phyloP scores from a whole-genome alignment of 208 protist species.

The Trichomonas tenax region DNA sequence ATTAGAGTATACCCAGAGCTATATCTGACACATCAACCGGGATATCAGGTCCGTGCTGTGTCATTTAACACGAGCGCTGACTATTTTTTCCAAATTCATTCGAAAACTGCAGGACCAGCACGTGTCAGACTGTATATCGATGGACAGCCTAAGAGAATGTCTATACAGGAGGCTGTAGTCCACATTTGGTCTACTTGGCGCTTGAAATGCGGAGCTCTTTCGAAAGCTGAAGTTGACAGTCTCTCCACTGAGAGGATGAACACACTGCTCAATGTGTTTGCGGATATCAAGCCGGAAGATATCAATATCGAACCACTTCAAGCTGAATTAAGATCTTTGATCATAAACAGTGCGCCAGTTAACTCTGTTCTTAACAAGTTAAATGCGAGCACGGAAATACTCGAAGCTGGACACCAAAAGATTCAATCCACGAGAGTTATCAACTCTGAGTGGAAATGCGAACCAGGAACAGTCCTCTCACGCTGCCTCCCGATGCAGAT shows the following conservation, averaged over 20 bases:
- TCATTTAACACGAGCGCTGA: not conserved
- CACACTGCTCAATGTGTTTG: not conserved
- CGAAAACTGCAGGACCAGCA: not conserved
- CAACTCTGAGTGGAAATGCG: not conserved
- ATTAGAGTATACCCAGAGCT: not conserved
- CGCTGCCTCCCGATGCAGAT: not conserved
- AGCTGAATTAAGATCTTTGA: not conserved
- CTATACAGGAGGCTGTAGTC: not conserved
- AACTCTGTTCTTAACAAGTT: not conserved
- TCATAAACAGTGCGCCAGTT: not conserved
- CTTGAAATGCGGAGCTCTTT: not conserved
- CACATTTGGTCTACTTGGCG: not conserved
- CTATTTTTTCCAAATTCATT: conserved; percentile 17
- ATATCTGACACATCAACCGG: not conserved
- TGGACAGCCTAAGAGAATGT: conserved; percentile 7
- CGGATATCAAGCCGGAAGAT: not conserved
- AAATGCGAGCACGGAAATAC: not conserved
- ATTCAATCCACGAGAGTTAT: not conserved
- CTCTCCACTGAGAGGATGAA: not conserved
- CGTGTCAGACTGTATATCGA: not conserved
- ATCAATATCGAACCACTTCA: not conserved
- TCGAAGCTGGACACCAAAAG: not conserved
- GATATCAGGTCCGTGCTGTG: not conserved
- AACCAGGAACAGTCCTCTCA: not conserved
- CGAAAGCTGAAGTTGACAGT: not conserved